Conservation (phyloP, 768 basidiomycete genomes). For the Pleurotus platypus region DNA sequence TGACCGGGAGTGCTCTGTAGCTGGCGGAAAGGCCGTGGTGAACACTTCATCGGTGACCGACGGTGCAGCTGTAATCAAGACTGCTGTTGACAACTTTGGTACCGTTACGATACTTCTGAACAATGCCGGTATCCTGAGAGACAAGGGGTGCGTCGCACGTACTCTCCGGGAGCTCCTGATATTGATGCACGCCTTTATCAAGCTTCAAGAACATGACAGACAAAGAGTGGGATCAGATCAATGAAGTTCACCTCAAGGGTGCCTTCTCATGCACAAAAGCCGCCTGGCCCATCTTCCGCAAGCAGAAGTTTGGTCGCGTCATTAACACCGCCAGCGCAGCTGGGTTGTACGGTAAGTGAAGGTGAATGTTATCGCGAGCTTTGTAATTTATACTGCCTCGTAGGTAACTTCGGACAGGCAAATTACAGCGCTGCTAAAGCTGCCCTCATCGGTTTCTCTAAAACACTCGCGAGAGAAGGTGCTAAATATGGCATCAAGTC, state of each 20-base stretch:
- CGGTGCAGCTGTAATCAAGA: constrained; percentile 82
- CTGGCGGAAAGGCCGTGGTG: constrained; percentile 84
- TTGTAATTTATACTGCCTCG: not conserved
- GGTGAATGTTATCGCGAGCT: not conserved
- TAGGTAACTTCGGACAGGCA: constrained; percentile 93
- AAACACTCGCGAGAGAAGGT: constrained; percentile 90
- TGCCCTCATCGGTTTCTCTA: constrained; percentile 89
- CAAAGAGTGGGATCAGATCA: constrained; percentile 87
- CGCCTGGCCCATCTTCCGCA: constrained; percentile 93
- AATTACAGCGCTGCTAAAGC: constrained; percentile 99
- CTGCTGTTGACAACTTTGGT: constrained; percentile 84
- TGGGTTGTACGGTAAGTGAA: constrained; percentile 75
- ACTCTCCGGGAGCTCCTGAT: not conserved
- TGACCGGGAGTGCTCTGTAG: constrained; percentile 33
- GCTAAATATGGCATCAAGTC: constrained; percentile 87
- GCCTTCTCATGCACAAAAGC: constrained; percentile 92
- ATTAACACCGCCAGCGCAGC: constrained; percentile 95
- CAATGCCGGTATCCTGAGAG: constrained; percentile 90
- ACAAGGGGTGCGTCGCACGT: constrained; percentile 55
- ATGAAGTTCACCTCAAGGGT: constrained; percentile 90
- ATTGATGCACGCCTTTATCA: not conserved
- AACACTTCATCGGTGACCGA: constrained; percentile 88
- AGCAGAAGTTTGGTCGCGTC: constrained; percentile 91
- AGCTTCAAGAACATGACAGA: constrained; percentile 98
- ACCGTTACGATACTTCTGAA: constrained; percentile 86